A percentile compares a stretch with the other conserved stretches of the same genome.
phyloP scores from a whole-genome alignment of 1,284 basidiomycete species.

The Bondarzewia mesenterica region DNA sequence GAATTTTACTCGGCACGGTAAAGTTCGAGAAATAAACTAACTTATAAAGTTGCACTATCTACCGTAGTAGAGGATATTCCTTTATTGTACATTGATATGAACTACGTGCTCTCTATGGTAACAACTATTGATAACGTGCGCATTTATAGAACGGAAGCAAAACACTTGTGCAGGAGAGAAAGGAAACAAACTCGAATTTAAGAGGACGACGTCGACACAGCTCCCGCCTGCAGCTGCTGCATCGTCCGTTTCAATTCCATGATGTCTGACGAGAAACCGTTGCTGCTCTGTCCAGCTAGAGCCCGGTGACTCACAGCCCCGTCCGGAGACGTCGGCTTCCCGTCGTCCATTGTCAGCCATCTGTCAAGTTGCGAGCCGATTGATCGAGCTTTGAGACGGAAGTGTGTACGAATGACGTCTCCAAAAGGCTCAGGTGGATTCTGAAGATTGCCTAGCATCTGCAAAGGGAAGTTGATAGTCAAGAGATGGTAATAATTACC shows the following conservation, averaged over 20 bases:
- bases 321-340: slow-evolving; percentile 43
- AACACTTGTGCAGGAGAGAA: too few species aligned
- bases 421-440: slow-evolving; percentile 75
- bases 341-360: slow-evolving; percentile 72
- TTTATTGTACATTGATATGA: background rate
- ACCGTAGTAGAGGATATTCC: too few species aligned
- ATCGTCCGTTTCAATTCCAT: slow-evolving; percentile 58
- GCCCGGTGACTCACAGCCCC: slow-evolving; percentile 32
- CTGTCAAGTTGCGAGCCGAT: slow-evolving; percentile 71
- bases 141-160: too few species aligned
- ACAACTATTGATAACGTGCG: background rate
- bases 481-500: slow-evolving; percentile 1
- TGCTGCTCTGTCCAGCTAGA: slow-evolving; percentile 35
- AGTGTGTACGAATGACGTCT: slow-evolving; percentile 83
- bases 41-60: too few species aligned
- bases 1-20: too few species aligned
- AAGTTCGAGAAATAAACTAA: too few species aligned
- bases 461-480: slow-evolving; percentile 6
- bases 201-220: background rate
- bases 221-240: slow-evolving; percentile 29
- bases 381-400: slow-evolving; percentile 71
- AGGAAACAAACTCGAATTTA: too few species aligned
- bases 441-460: slow-evolving; percentile 84
- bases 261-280: slow-evolving; percentile 57
- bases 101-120: background rate